Base-by-base conservation (phyloP, 805 yeast species). In the Maudiozyma saulgeensis region DNA sequence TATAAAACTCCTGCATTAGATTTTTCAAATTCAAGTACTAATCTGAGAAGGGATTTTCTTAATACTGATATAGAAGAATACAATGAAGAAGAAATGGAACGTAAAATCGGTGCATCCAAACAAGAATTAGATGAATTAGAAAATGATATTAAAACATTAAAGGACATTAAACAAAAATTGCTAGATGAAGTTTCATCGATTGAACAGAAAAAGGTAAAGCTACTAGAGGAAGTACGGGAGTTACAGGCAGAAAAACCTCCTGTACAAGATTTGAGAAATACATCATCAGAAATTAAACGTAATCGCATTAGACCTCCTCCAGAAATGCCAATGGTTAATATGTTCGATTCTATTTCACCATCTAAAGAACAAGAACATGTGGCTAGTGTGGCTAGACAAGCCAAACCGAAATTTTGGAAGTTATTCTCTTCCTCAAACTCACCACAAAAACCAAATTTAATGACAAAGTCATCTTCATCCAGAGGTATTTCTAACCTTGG, bases 361-460 rank as follows among this genome's bases (percentile, higher is more conserved):
- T 31, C 26, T 6, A 60, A 53, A 31, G 55, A 55, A 46, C 56
- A 55, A 46, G 45, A 61, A 18, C 54, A 55, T 41, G 55, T 57
- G 6, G 58, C 58, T 6, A 61, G 60, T 46, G 53, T 57, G 8
- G 61, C 50, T 28, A 56, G 59, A 43, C 55, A 57, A 41, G 50
- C 57, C n/a, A 63, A 61, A 47, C 66, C 67, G 6, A 59, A 58
- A 49, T 67, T 67, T 47, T 67, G 70, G 70, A 67, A 64, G 44
- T 51, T 61, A 5, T 66, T 67, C 39, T 57, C 61, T 16, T 39
- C 55, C 16, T 46, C 56, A 13, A 19, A 44, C 8, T 47, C 46
- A 41, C 37, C 53, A 16, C 41, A 37, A 13, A 16, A 43, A 15
- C 32, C 31, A n/a, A 7, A 40, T 3, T 34, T 39, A n/a, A 1